These are phyloP conservation scores for Omphalea diandra DNA, from an alignment of 441 rosid genomes.

Conservation along the genomic window DNA sequence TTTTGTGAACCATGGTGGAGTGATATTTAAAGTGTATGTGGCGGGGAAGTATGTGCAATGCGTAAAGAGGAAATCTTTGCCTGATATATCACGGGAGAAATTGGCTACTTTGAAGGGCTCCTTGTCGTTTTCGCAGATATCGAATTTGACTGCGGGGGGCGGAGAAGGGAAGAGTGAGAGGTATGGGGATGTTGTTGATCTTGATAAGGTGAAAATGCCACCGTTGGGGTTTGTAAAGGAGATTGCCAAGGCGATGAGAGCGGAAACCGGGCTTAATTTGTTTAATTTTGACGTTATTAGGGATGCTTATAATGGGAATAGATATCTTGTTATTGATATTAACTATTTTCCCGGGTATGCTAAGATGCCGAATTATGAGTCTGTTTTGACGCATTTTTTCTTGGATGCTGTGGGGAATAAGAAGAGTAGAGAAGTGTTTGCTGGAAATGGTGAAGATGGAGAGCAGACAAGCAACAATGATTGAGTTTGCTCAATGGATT, in stretches of 20 bases:
- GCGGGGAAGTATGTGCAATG: conserved; percentile 54
- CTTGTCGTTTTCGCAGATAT: conserved; percentile 62
- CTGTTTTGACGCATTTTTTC: conserved; percentile 62
- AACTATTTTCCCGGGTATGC: conserved; percentile 88
- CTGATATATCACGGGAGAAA: conserved; percentile 59
- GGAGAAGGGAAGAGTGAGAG: conserved; percentile 30
- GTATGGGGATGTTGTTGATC: conserved; percentile 21
- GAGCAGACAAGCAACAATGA: conserved; percentile 10
- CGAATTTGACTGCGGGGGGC: conserved; percentile 42
- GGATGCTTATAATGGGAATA: conserved; percentile 50
- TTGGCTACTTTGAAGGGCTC: conserved; percentile 44
- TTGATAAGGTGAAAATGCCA: conserved; percentile 62
- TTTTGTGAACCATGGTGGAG: conserved; percentile 84
- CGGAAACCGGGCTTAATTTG: conserved; percentile 51
- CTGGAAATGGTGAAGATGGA: background rate
- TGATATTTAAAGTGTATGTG: conserved; percentile 71
- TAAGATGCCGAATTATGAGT: conserved; percentile 69
- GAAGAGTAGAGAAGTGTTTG: conserved; percentile 10
- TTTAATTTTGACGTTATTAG: conserved; percentile 80
- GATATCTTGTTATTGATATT: conserved; percentile 65
- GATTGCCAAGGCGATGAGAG: conserved; percentile 54
- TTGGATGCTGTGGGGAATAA: conserved; percentile 38
- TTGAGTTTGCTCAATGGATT: conserved; percentile 3
- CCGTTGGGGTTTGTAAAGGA: conserved; percentile 51
- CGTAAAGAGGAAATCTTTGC: conserved; percentile 69